Percentiles rank a stretch among this genome's conserved stretches.
These are phyloP conservation scores for Sugiyamaella novakii DNA, from an alignment of 1,139 yeast species.

Conservation along the genomic window DNA sequence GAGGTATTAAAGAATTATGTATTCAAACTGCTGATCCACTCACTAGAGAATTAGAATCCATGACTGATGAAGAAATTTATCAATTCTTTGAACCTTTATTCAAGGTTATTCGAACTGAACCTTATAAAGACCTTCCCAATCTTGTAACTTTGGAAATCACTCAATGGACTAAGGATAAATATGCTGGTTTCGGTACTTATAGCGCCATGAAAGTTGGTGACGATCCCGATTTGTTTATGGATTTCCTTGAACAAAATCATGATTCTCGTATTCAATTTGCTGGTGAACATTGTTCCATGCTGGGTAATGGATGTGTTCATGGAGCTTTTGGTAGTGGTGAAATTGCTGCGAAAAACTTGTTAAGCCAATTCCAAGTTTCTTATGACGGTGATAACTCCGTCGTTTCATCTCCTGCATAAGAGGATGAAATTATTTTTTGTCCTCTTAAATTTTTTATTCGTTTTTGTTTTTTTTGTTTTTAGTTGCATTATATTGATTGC, in stretches of 20 bases:
- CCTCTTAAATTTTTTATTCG: neutral
- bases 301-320: slow-evolving; percentile 85
- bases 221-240: slow-evolving; percentile 63
- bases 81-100: slow-evolving; percentile 33
- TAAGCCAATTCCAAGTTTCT: slow-evolving; percentile 24
- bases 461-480: slow-evolving; percentile 6
- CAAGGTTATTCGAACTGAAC: slow-evolving; percentile 31
- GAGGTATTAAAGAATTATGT: slow-evolving; percentile 34
- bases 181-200: slow-evolving; percentile 68
- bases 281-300: slow-evolving; percentile 77
- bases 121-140: slow-evolving; percentile 31
- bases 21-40: slow-evolving; percentile 34
- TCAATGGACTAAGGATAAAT: slow-evolving; percentile 70
- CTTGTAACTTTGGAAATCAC: slow-evolving; percentile 44
- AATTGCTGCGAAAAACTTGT: slow-evolving; percentile 30
- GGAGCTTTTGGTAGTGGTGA: slow-evolving; percentile 80
- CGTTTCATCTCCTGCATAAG: slow-evolving; percentile 24
- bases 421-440: neutral
- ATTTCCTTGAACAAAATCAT: slow-evolving; percentile 57
- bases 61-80: slow-evolving; percentile 30
- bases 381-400: slow-evolving; percentile 30
- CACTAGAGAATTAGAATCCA: slow-evolving; percentile 29
- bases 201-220: slow-evolving; percentile 66
- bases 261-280: slow-evolving; percentile 59
- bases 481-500: slow-evolving; percentile 14